phyloP scores from a whole-genome alignment of 2,329 filamentous ascomycete genomes.

The Colletotrichum tropicale region DNA sequence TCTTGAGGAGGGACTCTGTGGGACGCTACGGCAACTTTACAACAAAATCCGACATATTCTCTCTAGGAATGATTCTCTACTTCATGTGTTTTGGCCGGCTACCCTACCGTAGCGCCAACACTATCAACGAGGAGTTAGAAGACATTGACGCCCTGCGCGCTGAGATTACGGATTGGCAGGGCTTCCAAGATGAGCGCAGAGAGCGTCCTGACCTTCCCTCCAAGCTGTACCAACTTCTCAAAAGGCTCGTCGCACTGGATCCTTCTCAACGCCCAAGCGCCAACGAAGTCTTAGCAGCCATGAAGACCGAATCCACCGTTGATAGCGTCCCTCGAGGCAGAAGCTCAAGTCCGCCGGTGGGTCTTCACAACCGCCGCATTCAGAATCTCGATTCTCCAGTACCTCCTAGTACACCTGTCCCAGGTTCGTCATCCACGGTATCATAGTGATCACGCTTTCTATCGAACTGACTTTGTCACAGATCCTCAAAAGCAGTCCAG shows the following conservation, averaged over 20 bases:
- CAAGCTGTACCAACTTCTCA: constrained; percentile 84
- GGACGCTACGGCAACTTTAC: constrained; percentile 92
- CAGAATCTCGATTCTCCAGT: constrained; percentile 62
- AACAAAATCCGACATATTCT: constrained; percentile 98
- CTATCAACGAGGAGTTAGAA: constrained; percentile 88
- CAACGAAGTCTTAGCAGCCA: constrained; percentile 80
- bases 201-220: constrained; percentile 83
- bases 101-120: constrained; percentile 84
- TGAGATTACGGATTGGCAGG: constrained; percentile 87
- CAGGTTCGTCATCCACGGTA: constrained; percentile 36
- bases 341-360: constrained; percentile 38
- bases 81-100: constrained; percentile 95
- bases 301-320: constrained; percentile 68
- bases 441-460: neutral
- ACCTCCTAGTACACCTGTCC: constrained; percentile 51
- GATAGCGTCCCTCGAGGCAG: constrained; percentile 42
- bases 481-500: constrained; percentile 36
- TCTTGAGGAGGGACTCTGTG: constrained; percentile 70
- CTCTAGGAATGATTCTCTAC: constrained; percentile 96
- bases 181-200: constrained; percentile 79
- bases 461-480: constrained; percentile 21
- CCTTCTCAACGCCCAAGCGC: constrained; percentile 81
- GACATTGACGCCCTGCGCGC: constrained; percentile 83
- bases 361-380: constrained; percentile 50
- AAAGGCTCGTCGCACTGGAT: constrained; percentile 78